phyloP scores from a whole-genome alignment of 2,329 filamentous ascomycete species.

The Ciborinia camelliae region DNA sequence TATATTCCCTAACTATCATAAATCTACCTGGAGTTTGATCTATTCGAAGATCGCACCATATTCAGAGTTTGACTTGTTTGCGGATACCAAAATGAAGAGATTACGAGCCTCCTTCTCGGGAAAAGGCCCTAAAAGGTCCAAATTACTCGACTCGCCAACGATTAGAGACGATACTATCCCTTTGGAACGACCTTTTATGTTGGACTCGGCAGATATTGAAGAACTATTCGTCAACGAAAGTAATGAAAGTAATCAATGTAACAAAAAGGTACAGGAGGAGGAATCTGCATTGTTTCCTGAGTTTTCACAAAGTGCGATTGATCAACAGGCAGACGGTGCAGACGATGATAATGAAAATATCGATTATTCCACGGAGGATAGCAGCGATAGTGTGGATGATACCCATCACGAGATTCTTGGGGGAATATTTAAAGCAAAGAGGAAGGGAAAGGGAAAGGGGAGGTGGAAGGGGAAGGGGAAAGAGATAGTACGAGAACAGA shows the following conservation, averaged over 20 bases:
- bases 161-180: neutral
- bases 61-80: neutral
- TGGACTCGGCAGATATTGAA: neutral
- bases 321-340: neutral
- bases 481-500: too few relatives aligned
- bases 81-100: neutral
- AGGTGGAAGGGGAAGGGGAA: accelerated
- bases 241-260: too few relatives aligned
- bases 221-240: neutral
- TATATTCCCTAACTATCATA: neutral
- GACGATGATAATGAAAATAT: neutral
- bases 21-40: neutral
- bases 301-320: neutral
- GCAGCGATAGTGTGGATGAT: neutral
- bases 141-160: neutral
- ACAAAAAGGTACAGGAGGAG: neutral
- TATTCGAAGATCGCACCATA: neutral
- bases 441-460: neutral
- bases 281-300: neutral
- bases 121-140: neutral
- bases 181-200: neutral
- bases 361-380: neutral
- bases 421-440: neutral
- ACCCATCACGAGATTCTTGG: neutral
- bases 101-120: neutral